Conservation (phyloP, 768 basidiomycete genomes). For the Tulasnella sp. region DNA sequence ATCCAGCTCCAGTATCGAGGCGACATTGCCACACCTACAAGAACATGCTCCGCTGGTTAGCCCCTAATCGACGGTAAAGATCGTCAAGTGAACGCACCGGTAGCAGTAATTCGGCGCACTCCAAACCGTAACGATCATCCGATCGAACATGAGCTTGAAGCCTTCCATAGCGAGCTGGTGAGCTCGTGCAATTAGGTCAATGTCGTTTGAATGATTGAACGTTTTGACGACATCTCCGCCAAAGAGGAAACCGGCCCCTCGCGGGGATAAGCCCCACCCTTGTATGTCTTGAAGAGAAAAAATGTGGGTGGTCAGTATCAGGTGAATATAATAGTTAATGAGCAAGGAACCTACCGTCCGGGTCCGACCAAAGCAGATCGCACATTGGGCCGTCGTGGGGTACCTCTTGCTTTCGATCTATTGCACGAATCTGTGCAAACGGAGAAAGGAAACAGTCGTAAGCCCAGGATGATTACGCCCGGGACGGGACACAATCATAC, state of each 20-base stretch:
- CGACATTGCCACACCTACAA: constrained; percentile 84
- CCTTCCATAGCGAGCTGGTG: constrained; percentile 99
- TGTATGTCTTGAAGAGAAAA: constrained; percentile 51
- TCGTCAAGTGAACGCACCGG: constrained; percentile 42
- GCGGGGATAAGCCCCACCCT: constrained; percentile 95
- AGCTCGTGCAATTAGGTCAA: constrained; percentile 91
- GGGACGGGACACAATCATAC: constrained; percentile 31
- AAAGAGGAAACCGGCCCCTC: constrained; percentile 93
- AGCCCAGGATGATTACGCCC: neutral
- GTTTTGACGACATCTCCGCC: constrained; percentile 82
- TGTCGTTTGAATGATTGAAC: constrained; percentile 83
- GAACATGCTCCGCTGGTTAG: no score
- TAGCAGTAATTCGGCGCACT: constrained; percentile 98
- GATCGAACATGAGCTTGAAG: constrained; percentile 94
- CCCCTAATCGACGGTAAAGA: no score
- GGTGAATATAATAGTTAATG: neutral
- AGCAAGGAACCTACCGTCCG: constrained; percentile 56
- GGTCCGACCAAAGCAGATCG: constrained; percentile 98
- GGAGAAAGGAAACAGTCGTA: neutral
- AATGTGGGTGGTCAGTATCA: neutral
- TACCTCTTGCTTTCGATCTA: constrained; percentile 94
- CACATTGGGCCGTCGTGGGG: constrained; percentile 99
- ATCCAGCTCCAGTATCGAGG: constrained; percentile 88
- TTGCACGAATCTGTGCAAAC: constrained; percentile 60
- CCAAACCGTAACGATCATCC: constrained; percentile 94